Base-by-base conservation (phyloP, 2,329 filamentous ascomycete genomes). In the Nannizziopsis barbatae region DNA sequence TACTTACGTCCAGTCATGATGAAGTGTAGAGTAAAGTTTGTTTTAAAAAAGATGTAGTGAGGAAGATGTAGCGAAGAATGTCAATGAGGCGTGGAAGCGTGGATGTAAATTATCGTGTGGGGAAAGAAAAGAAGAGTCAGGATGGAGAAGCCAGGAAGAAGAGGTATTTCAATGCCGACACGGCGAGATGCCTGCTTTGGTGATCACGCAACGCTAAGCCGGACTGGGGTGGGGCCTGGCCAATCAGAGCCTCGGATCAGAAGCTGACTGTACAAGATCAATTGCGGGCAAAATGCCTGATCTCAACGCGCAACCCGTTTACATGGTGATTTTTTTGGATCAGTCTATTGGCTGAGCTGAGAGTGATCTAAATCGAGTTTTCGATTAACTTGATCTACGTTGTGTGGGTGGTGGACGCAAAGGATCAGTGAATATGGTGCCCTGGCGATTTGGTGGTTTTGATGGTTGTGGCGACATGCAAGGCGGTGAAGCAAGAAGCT, bases 1-100 rank as follows among this genome's bases (percentile, higher is more conserved):
- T 51, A 76, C 74, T 75, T 68, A 75, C 74, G 74, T 71, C 74
- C 74, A 76, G 74, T 74, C 74, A 77, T 77, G 71, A 72, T 62
- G 60, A 63, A 55, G 47, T 51, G 47, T 56, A 53, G 18, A 44
- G 30, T 35, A 44, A 27, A 40, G 38, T 50, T 42, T 44, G n/a
- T 37, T 30, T 41, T 12, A 18, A 41, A 22, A 31, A 8, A 37
- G 45, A 20, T 15, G 15, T 31, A 53, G 53, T 56, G 52, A 53
- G 55, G 50, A n/a, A 17, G 42, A 38, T 45, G 10, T 37, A 10
- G 1, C 14, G 49, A 49, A 47, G 46, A 44, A 54, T 53, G 50
- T 30, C 37, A 32, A 18, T 41, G 38, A 12, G 5, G n/a, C 52
- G 50, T 49, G 53, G 53, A 45, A 51, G 47, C n/a, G 18, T 20